These are phyloP conservation scores for Cryomyces antarcticus DNA, from an alignment of 495 filamentous ascomycete species.

Conservation along the genomic window DNA sequence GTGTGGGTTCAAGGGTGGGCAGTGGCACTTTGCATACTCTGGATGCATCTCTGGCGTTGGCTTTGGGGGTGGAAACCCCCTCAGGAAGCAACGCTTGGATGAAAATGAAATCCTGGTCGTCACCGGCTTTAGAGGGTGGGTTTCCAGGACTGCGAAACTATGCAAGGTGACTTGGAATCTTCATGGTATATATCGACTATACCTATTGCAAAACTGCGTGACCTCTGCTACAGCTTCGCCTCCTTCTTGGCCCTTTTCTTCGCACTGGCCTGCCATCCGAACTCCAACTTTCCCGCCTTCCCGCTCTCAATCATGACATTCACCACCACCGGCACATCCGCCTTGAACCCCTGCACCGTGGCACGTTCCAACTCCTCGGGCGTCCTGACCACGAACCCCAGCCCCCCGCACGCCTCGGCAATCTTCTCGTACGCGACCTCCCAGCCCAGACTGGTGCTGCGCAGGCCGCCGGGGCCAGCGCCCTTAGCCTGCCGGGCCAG, in stretches of 20 bases:
- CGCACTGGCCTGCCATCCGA: neutral
- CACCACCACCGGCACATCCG: slow-evolving; percentile 28
- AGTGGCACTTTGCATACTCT: too few relatives aligned
- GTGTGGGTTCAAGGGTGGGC: neutral
- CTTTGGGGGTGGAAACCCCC: too few relatives aligned
- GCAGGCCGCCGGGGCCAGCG: slow-evolving; percentile 19
- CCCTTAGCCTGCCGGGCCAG: slow-evolving; percentile 20
- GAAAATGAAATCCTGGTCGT: too few relatives aligned
- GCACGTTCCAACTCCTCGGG: slow-evolving; percentile 32
- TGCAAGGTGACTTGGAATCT: too few relatives aligned
- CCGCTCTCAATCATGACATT: slow-evolving; percentile 42
- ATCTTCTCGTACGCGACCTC: slow-evolving; percentile 39
- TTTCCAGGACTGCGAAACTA: too few relatives aligned
- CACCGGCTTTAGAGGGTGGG: too few relatives aligned
- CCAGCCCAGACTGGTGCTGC: slow-evolving; percentile 35
- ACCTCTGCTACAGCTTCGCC: too few relatives aligned
- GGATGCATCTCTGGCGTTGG: too few relatives aligned
- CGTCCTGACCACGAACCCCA: slow-evolving; percentile 31
- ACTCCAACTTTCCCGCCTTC: slow-evolving; percentile 25
- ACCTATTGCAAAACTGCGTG: too few relatives aligned
- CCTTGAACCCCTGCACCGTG: slow-evolving; percentile 32
- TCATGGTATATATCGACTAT: too few relatives aligned
- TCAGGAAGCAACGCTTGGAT: too few relatives aligned
- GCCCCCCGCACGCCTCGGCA: slow-evolving; percentile 34
- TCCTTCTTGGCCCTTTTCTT: neutral